phyloP scores from a whole-genome alignment of 495 filamentous ascomycete species.

The Neurospora sp. region DNA sequence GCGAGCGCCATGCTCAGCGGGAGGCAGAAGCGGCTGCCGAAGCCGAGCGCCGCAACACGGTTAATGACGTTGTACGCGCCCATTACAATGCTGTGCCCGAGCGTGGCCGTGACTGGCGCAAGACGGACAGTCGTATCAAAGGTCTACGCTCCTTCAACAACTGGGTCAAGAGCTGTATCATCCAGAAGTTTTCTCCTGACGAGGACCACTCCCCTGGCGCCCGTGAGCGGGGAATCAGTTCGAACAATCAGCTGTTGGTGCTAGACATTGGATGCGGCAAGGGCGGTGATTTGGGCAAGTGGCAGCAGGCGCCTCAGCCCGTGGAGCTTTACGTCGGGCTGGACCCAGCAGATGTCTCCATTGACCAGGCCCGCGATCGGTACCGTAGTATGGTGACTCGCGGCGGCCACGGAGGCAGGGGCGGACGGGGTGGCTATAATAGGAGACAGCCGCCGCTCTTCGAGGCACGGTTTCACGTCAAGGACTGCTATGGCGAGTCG shows the following conservation, averaged over 20 bases:
- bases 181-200: slow-evolving; percentile 88
- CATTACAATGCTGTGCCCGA: slow-evolving; percentile 96
- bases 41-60: slow-evolving; percentile 35
- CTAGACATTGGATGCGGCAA: slow-evolving; percentile 95
- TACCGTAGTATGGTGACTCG: slow-evolving; percentile 59
- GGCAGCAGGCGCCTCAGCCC: slow-evolving; percentile 77
- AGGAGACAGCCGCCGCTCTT: slow-evolving; percentile 49
- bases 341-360: slow-evolving; percentile 84
- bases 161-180: slow-evolving; percentile 94
- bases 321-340: slow-evolving; percentile 86
- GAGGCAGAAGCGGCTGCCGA: slow-evolving; percentile 34
- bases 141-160: slow-evolving; percentile 93
- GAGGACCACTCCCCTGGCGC: slow-evolving; percentile 52
- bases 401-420: slow-evolving; percentile 51
- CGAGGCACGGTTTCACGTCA: slow-evolving; percentile 71
- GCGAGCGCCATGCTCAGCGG: slow-evolving; percentile 49
- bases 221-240: slow-evolving; percentile 40
- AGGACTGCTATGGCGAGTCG: slow-evolving; percentile 81
- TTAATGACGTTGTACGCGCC: slow-evolving; percentile 76
- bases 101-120: slow-evolving; percentile 87
- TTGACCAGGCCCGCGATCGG: slow-evolving; percentile 78
- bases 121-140: slow-evolving; percentile 86
- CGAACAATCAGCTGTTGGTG: slow-evolving; percentile 56
- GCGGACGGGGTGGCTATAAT: slow-evolving; percentile 36
- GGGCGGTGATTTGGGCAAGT: slow-evolving; percentile 90